phyloP scores from a whole-genome alignment of 352 stramenopile species.

The Phytophthora brassicae region DNA sequence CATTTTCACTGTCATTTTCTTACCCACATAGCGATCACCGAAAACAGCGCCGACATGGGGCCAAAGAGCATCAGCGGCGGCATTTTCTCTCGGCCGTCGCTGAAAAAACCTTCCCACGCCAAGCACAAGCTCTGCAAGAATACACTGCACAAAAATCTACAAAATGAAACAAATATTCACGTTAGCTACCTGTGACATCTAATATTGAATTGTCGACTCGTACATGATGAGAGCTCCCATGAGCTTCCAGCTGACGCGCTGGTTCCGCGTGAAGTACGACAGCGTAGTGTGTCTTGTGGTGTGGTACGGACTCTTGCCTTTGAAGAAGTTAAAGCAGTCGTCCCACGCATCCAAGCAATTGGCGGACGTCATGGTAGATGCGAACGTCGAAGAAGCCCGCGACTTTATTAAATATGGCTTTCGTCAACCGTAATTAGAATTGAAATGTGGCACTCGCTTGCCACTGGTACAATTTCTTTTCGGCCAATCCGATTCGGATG shows the following conservation, averaged over 20 bases:
- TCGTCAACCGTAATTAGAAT: no score
- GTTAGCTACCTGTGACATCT: neutral
- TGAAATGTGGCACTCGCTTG: slow-evolving; percentile 11
- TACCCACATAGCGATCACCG: slow-evolving; percentile 60
- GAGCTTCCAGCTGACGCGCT: slow-evolving; percentile 67
- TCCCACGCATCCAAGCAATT: slow-evolving; percentile 52
- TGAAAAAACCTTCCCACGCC: slow-evolving; percentile 47
- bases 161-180: neutral
- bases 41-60: slow-evolving; percentile 47
- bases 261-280: slow-evolving; percentile 47
- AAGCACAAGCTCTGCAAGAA: slow-evolving; percentile 52
- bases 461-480: slow-evolving; percentile 18
- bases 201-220: neutral
- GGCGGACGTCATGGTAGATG: slow-evolving; percentile 17
- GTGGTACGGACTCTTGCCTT: slow-evolving; percentile 65
- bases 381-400: neutral
- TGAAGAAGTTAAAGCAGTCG: slow-evolving; percentile 68
- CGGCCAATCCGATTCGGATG: slow-evolving; percentile 20
- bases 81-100: slow-evolving; percentile 52
- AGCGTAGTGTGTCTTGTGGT: slow-evolving; percentile 43
- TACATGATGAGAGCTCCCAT: slow-evolving; percentile 56
- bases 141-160: slow-evolving; percentile 54
- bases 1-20: neutral
- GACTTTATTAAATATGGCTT: slow-evolving; percentile 8
- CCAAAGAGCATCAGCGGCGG: slow-evolving; percentile 49